Conservation (phyloP, 495 filamentous ascomycete genomes). For the Penicillium arizonense region DNA sequence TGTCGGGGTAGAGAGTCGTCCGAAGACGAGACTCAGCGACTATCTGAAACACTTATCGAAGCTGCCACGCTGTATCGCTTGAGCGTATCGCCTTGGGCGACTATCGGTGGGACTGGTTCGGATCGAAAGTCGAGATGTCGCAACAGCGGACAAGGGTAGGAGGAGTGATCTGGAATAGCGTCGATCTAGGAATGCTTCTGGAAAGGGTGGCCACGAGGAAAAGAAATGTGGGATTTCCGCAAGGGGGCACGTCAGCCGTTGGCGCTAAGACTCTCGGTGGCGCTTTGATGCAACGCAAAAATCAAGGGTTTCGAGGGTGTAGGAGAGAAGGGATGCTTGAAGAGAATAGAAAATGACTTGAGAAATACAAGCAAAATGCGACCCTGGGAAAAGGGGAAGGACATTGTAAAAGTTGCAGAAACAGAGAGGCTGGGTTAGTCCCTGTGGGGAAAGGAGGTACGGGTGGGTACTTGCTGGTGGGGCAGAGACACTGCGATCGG, state of each 20-base stretch:
- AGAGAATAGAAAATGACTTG: not conserved
- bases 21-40: conserved; percentile 27
- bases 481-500: conserved; percentile 1
- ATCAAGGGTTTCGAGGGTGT: not conserved
- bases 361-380: not conserved
- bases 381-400: conserved; percentile 7
- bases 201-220: conserved; percentile 11
- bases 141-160: not conserved
- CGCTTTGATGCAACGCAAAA: not conserved
- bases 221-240: conserved; percentile 2
- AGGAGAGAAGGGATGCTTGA: not conserved
- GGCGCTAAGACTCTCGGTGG: conserved; percentile 1
- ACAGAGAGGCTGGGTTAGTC: conserved; percentile 23
- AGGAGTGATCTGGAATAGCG: not conserved
- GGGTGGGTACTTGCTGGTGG: not conserved
- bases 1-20: conserved; percentile 23
- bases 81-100: conserved; percentile 15
- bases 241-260: not conserved
- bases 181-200: conserved; percentile 24
- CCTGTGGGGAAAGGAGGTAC: conserved; percentile 18
- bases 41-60: conserved; percentile 24
- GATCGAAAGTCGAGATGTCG: not conserved
- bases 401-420: conserved; percentile 7
- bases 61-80: not conserved
- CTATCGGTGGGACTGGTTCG: not conserved